Evolutionary conservation across 495 filamentous ascomycete species (phyloP).

Genomic region (Penicillium turbatum): DNA sequence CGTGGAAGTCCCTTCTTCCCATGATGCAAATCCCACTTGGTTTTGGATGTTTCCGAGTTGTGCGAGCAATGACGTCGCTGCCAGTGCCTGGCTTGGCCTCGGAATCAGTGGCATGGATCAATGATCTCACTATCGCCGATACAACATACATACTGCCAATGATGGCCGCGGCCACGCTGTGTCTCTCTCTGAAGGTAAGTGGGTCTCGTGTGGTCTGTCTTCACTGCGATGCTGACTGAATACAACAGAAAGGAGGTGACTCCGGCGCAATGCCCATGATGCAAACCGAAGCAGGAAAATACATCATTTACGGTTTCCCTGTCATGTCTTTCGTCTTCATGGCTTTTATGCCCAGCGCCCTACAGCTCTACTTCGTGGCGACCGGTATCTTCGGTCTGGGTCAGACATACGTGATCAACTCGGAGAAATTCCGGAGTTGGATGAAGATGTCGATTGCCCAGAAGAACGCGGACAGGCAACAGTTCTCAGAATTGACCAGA

Average conservation of each 20-base stretch:
- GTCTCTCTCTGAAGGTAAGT: slow-evolving; percentile 56
- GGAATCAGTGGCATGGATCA: slow-evolving; percentile 72
- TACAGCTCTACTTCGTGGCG: slow-evolving; percentile 69
- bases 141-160: slow-evolving; percentile 72
- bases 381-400: slow-evolving; percentile 51
- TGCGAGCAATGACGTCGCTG: slow-evolving; percentile 66
- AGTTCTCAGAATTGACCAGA: neutral
- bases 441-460: slow-evolving; percentile 24
- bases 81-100: slow-evolving; percentile 73
- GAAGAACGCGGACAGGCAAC: neutral
- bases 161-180: slow-evolving; percentile 44
- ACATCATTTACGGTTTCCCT: slow-evolving; percentile 57
- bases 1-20: slow-evolving; percentile 52
- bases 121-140: slow-evolving; percentile 72
- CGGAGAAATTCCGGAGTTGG: slow-evolving; percentile 22
- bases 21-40: slow-evolving; percentile 66
- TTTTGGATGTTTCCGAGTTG: slow-evolving; percentile 73
- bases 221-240: neutral
- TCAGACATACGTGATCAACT: slow-evolving; percentile 53
- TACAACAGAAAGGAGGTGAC: slow-evolving; percentile 51
- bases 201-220: neutral
- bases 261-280: slow-evolving; percentile 30
- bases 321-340: slow-evolving; percentile 59
- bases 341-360: slow-evolving; percentile 56
- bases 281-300: slow-evolving; percentile 35